Conservation (phyloP, 805 yeast genomes). For the Helenozyma baotianmanensis region DNA sequence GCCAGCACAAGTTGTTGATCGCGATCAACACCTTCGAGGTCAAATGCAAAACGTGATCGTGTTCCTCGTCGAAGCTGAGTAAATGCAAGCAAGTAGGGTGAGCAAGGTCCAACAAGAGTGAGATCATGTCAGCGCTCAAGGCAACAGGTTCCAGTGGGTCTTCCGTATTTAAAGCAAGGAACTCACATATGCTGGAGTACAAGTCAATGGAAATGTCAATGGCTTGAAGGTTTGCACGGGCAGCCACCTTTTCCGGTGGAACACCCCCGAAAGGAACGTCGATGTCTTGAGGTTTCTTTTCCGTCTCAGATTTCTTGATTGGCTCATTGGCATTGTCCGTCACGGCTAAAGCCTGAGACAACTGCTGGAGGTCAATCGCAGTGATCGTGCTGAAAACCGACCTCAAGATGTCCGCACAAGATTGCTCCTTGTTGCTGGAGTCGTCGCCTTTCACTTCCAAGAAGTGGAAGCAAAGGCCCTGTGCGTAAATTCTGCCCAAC, state of each 20-base stretch:
- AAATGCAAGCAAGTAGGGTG: slow-evolving; percentile 35
- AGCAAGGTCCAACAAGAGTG: slow-evolving; percentile 19
- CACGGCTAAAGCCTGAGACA: slow-evolving; percentile 9
- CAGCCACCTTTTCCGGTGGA: slow-evolving; percentile 37
- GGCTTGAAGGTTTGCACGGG: slow-evolving; percentile 54
- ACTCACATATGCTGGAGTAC: slow-evolving; percentile 70
- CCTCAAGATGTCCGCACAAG: slow-evolving; percentile 18
- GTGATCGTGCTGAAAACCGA: slow-evolving; percentile 20
- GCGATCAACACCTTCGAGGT: slow-evolving; percentile 56
- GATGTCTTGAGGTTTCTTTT: slow-evolving; percentile 18
- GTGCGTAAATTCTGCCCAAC: slow-evolving; percentile 32
- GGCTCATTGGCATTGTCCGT: slow-evolving; percentile 36
- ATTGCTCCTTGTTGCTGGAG: slow-evolving; percentile 13
- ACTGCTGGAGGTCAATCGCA: slow-evolving; percentile 23
- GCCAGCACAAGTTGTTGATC: slow-evolving; percentile 70
- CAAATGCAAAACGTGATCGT: slow-evolving; percentile 31
- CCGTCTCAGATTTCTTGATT: slow-evolving; percentile 16
- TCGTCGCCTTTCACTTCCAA: slow-evolving; percentile 26
- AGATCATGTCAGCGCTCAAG: slow-evolving; percentile 17
- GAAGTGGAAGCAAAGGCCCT: slow-evolving; percentile 41
- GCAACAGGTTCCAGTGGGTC: slow-evolving; percentile 19
- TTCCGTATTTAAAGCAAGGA: slow-evolving; percentile 28
- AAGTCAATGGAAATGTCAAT: slow-evolving; percentile 72
- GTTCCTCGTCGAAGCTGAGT: slow-evolving; percentile 28
- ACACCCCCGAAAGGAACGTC: slow-evolving; percentile 19